Base-by-base conservation (phyloP, 805 yeast species). In the Metschnikowia similis region DNA sequence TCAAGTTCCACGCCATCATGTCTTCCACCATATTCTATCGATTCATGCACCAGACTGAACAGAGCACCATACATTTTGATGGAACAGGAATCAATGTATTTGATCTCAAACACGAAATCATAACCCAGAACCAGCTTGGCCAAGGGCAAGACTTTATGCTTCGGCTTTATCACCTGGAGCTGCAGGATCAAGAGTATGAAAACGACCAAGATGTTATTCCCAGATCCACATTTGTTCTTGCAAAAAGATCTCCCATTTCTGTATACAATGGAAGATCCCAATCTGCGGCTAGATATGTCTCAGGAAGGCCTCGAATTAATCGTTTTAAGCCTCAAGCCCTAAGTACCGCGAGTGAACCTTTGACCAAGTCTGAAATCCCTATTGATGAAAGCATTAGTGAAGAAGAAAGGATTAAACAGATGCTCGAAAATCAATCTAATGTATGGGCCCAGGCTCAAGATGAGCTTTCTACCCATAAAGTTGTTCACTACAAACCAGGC, bases 381-480 rank as follows among this genome's bases (percentile, higher is more conserved):
- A 62, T 71, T 6, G 76, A 72, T 36, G 76, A 75, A 38, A 76
- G 75, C 35, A 66, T 78, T 50, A 72, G 83, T 2, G 99, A 94
- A 68, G 96, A 89, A 54, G 98, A 91, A 56, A 79, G 86, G 70
- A 89, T 94, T 62, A 83, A 85, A 50, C 81, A 84, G 59, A 90
- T 94, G 96, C 89, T 94, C 67, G 90, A 87, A 35, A 90, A 87
- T 48, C 98, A 95, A 67, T 88, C 87, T 51, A 90, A 86, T 57
- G 96, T 88, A 54, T 94, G 99, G 99, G 86, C 86, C 48, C 89
- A 87, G 59, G 89, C 97, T 1, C 99, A 94, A 66, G 92, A 89
- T 55, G 86, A 82, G 49, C 84, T 94, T 85, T 86, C 97, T 2
- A 79, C 82, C 3, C 96, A 92, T 16, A 84, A 90, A 29, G 85